These are phyloP conservation scores for Ambrosiella beaveri DNA, from an alignment of 2,329 filamentous ascomycete species.

Conservation along the genomic window DNA sequence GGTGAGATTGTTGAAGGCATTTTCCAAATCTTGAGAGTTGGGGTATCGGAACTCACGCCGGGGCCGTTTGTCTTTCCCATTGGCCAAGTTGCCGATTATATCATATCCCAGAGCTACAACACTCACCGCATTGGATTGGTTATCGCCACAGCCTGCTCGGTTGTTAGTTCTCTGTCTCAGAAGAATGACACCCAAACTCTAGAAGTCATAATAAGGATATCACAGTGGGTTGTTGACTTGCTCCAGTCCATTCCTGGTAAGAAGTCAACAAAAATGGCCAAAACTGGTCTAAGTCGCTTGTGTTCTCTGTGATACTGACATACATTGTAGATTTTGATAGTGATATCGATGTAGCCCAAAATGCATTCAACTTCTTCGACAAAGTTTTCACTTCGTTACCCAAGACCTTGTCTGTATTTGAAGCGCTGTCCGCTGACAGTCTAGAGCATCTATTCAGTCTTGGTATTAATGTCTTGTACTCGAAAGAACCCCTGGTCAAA, in stretches of 20 bases:
- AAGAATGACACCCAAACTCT: conserved; percentile 27
- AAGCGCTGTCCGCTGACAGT: conserved; percentile 30
- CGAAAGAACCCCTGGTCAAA: conserved; percentile 60
- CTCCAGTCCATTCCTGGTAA: conserved; percentile 44
- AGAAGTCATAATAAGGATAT: conserved; percentile 31
- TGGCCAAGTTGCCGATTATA: conserved; percentile 45
- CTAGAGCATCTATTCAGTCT: conserved; percentile 56
- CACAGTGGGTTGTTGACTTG: conserved; percentile 45
- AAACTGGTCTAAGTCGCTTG: not conserved
- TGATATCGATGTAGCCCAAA: conserved; percentile 56
- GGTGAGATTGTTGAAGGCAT: conserved; percentile 55
- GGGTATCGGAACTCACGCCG: conserved; percentile 56
- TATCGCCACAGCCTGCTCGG: conserved; percentile 53
- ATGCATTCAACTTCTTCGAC: conserved; percentile 54
- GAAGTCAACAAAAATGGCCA: conserved; percentile 11
- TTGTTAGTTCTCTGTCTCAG: conserved; percentile 42
- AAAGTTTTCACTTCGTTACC: conserved; percentile 37
- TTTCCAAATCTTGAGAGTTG: conserved; percentile 53
- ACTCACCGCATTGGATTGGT: conserved; percentile 51
- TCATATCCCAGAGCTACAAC: conserved; percentile 39
- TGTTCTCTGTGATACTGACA: not conserved
- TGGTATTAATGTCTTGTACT: conserved; percentile 49
- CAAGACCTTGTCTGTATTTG: conserved; percentile 43
- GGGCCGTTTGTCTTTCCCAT: conserved; percentile 64
- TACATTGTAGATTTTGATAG: conserved; percentile 40